Evolutionary conservation across 441 rosid species (phyloP).

Genomic region (Sinapis alba): DNA sequence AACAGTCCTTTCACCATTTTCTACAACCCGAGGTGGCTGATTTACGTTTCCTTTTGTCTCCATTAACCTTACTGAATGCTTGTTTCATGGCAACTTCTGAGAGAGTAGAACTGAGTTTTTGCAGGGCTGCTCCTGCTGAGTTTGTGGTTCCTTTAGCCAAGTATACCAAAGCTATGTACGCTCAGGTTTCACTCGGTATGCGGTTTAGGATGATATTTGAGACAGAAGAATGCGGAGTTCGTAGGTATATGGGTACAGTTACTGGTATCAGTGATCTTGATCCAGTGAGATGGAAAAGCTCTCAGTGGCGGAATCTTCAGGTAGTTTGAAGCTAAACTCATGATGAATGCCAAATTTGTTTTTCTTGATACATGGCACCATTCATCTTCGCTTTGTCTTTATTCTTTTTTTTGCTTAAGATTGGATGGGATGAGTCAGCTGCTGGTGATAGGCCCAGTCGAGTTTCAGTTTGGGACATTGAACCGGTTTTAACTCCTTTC

Average conservation of each 20-base stretch:
- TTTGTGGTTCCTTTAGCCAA: slow-evolving; percentile 96
- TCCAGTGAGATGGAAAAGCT: slow-evolving; percentile 84
- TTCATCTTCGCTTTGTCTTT: neutral
- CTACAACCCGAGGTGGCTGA: slow-evolving; percentile 41
- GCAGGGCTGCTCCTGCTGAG: slow-evolving; percentile 93
- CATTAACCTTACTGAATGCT: neutral
- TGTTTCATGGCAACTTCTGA: slow-evolving; percentile 23
- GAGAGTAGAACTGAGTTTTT: slow-evolving; percentile 29
- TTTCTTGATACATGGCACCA: neutral
- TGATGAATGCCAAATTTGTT: neutral
- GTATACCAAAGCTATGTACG: slow-evolving; percentile 81
- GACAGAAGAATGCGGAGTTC: slow-evolving; percentile 93
- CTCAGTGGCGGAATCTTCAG: slow-evolving; percentile 99
- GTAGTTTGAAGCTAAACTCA: slow-evolving; percentile 42
- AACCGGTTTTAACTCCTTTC: slow-evolving; percentile 92
- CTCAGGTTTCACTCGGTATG: slow-evolving; percentile 92
- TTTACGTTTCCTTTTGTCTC: slow-evolving; percentile 9
- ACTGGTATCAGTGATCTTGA: slow-evolving; percentile 89
- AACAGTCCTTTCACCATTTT: slow-evolving; percentile 47
- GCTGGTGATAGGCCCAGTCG: slow-evolving; percentile 82
- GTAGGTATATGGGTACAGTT: slow-evolving; percentile 96
- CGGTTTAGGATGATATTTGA: slow-evolving; percentile 97
- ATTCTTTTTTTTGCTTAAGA: slow-evolving; percentile 48
- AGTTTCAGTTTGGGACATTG: slow-evolving; percentile 96
- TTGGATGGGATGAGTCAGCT: slow-evolving; percentile 99